Evolutionary conservation across 1,139 yeast genomes (phyloP), one percentile per base, ranked within the genome.

Genomic region (Diutina neorugosa): DNA sequence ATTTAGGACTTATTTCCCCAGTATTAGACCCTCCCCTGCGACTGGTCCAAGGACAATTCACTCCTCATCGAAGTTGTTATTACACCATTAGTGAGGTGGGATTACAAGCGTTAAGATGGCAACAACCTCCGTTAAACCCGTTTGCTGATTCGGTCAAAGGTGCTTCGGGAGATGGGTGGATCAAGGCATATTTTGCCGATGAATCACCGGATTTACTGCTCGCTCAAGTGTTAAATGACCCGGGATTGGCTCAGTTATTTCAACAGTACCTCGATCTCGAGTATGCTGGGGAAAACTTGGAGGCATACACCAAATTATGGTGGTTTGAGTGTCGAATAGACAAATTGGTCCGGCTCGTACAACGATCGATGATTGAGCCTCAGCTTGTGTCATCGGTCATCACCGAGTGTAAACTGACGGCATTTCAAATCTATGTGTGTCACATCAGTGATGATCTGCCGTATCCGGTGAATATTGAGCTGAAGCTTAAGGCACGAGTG

Each of bases 1-100:
- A 68, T 41, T 65, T 72, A 40, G 77, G 76, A 0, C 68, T 86
- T 8, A 69, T 90, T 11, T 67, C 65, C 51, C 78, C 80, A 0
- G 69, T 76, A 9, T 51, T 54, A 2, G 44, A 51, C 16, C 21
- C 25, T 5, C 37, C 50, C 5, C 48, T 21, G 31, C 9, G 12
- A 7, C 31, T 44, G 48, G 20, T 8, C 4, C 18, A 12, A 2
- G 25, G 16, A 12, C 46, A 21, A 8, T 44, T 44, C 6, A 14
- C 18, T 4, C 16, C 27, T 4, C 23, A 44, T 9, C 48, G 48
- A 14, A 44, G 25, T 21, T 21, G 31, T 14, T 44, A 44, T 14
- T 44, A 44, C 19, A 23, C 31, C 14, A 9, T 25, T 18, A 31
- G 37, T 31, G 37, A 31, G 12, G n/a, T 11, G 9, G 37, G 37